Percentiles rank a stretch among this genome's conserved stretches.
Conservation (phyloP, 164 flowering plant genomes). For the Dillenia suffruticosa region DNA sequence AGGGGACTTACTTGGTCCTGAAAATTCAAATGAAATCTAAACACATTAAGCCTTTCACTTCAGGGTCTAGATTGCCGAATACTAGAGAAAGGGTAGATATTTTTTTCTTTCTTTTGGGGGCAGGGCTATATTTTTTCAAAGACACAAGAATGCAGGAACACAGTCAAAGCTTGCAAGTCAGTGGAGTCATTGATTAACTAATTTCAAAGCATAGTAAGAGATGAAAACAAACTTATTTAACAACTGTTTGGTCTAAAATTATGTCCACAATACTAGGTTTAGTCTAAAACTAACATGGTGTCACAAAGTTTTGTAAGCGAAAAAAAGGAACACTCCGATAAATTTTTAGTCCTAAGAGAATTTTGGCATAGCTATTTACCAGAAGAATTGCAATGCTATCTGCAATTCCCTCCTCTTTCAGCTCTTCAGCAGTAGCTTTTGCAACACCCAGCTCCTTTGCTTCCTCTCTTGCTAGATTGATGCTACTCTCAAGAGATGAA, state of each 20-base stretch:
- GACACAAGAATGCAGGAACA: not conserved
- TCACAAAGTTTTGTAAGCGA: not conserved
- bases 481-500: conserved; percentile 46
- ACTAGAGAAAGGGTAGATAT: no score
- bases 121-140: no score
- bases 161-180: not conserved
- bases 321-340: not conserved
- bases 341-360: no score
- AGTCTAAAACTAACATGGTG: no score
- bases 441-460: conserved; percentile 54
- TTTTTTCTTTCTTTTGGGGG: no score
- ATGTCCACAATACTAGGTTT: no score
- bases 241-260: no score
- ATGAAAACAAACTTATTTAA: no score
- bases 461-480: conserved; percentile 66
- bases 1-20: conserved; percentile 77
- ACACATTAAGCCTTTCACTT: no score
- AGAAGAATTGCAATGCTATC: conserved; percentile 53
- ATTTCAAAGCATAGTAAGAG: no score
- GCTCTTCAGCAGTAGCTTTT: conserved; percentile 53
- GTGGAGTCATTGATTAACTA: no score
- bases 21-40: conserved; percentile 12
- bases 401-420: conserved; percentile 77
- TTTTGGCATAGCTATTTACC: conserved; percentile 29
- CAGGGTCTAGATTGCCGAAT: no score